A percentile compares a stretch with the other conserved stretches of the same genome.
phyloP scores from a whole-genome alignment of 2,329 filamentous ascomycete species.

The Nothophaeocryptopus gaeumannii region DNA sequence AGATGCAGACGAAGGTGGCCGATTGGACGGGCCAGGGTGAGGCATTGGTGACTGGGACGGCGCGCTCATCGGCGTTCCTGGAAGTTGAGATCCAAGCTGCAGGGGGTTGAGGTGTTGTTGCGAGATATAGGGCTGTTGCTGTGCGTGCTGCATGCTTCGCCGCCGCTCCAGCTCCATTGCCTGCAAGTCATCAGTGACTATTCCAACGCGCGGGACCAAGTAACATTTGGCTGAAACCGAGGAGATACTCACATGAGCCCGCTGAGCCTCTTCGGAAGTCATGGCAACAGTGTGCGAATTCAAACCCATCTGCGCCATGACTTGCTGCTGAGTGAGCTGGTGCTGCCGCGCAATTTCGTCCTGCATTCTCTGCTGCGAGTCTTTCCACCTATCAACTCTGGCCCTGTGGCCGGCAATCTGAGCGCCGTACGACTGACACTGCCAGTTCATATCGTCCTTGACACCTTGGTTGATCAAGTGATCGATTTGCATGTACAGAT shows the following conservation, averaged over 20 bases:
- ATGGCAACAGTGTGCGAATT: slow-evolving; percentile 7
- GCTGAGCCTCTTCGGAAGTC: slow-evolving; percentile 15
- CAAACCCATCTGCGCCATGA: slow-evolving; percentile 24
- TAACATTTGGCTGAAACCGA: no score
- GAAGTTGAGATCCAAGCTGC: slow-evolving; percentile 16
- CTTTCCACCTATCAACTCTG: slow-evolving; percentile 26
- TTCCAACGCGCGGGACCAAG: no score
- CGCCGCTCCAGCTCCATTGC: slow-evolving; percentile 26
- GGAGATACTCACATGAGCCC: slow-evolving; percentile 7
- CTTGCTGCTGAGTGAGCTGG: slow-evolving; percentile 22
- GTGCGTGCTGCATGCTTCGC: slow-evolving; percentile 22
- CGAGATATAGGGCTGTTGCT: slow-evolving; percentile 21
- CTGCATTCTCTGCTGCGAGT: slow-evolving; percentile 21
- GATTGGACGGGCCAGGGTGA: slow-evolving; percentile 6
- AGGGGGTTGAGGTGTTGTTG: slow-evolving; percentile 27
- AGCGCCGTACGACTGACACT: slow-evolving; percentile 33
- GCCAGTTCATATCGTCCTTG: slow-evolving; percentile 24
- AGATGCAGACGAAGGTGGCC: neutral
- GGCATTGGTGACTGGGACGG: slow-evolving; percentile 11
- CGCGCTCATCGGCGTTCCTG: slow-evolving; percentile 7
- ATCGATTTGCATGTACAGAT: slow-evolving; percentile 36
- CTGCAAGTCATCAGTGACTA: no score
- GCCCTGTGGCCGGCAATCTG: slow-evolving; percentile 30
- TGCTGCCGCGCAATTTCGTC: slow-evolving; percentile 25
- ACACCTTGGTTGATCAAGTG: slow-evolving; percentile 33